These are phyloP conservation scores for Candida sp. DNA, from an alignment of 1,139 yeast genomes.

Conservation along the genomic window DNA sequence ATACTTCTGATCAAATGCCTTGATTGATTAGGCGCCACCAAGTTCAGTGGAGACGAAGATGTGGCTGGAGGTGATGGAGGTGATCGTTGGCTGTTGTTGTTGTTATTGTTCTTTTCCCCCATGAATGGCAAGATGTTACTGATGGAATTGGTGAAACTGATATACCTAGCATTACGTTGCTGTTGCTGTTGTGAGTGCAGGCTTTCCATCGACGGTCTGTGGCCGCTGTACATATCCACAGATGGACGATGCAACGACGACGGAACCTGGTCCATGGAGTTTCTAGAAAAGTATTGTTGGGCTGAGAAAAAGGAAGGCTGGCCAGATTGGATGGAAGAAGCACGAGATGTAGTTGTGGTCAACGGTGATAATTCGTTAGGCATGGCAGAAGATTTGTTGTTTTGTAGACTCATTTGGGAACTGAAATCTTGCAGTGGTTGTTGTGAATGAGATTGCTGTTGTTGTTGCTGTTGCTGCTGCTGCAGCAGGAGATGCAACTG, in stretches of 20 bases:
- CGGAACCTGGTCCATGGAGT: constrained; percentile 40
- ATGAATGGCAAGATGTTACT: constrained; percentile 49
- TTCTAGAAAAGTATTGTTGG: constrained; percentile 43
- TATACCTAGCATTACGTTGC: constrained; percentile 27
- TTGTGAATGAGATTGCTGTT: constrained; percentile 3
- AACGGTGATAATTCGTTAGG: constrained; percentile 43
- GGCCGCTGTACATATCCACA: constrained; percentile 28
- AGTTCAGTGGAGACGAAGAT: constrained; percentile 13
- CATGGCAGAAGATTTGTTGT: constrained; percentile 8
- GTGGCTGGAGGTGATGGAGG: constrained; percentile 23
- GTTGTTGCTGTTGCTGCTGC: constrained; percentile 11
- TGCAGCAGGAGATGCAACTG: constrained; percentile 12
- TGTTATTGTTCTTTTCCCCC: constrained; percentile 33
- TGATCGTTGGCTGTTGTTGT: constrained; percentile 21
- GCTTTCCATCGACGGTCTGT: constrained; percentile 18
- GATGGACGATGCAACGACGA: constrained; percentile 36
- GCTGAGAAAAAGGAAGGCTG: constrained; percentile 54
- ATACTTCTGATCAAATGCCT: constrained; percentile 47
- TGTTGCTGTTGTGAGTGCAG: constrained; percentile 22
- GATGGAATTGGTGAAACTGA: constrained; percentile 42
- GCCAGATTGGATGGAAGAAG: constrained; percentile 48
- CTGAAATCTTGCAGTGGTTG: constrained; percentile 8
- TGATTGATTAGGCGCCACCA: constrained; percentile 21
- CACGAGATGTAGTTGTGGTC: constrained; percentile 50
- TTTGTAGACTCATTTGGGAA: constrained; percentile 6